Percentiles rank a stretch among this genome's conserved stretches.
Evolutionary conservation across 768 basidiomycete species (phyloP).

Genomic region (Phanerodontia chrysosporium): DNA sequence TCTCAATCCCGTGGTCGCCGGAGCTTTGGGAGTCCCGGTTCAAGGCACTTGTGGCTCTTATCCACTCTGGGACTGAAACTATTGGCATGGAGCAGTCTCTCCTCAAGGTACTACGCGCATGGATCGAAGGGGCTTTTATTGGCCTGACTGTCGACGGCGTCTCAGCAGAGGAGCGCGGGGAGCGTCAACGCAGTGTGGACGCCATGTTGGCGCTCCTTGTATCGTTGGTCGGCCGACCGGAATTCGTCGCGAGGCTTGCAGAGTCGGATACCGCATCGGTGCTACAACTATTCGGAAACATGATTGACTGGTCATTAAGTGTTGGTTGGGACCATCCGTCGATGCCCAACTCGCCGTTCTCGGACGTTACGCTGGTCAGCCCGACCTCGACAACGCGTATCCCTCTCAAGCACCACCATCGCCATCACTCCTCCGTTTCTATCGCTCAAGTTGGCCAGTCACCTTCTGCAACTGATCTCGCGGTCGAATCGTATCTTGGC

Average conservation of each 20-base stretch:
- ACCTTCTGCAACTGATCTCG: constrained; percentile 57
- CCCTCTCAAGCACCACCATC: constrained; percentile 43
- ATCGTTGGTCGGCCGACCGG: constrained; percentile 42
- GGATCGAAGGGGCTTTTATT: constrained; percentile 66
- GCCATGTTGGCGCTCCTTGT: constrained; percentile 56
- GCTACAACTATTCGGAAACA: constrained; percentile 52
- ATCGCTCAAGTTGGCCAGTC: constrained; percentile 31
- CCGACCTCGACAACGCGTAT: constrained; percentile 23
- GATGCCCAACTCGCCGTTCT: constrained; percentile 17
- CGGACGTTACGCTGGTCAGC: constrained; percentile 26
- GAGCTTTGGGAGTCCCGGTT: constrained; percentile 72
- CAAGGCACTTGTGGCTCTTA: constrained; percentile 63
- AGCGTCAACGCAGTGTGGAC: constrained; percentile 63
- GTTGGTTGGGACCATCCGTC: constrained; percentile 15
- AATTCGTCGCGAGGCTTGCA: constrained; percentile 56
- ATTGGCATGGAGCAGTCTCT: constrained; percentile 60
- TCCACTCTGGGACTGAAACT: constrained; percentile 54
- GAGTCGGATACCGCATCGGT: constrained; percentile 55
- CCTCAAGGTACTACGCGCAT: constrained; percentile 52
- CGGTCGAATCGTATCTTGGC: constrained; percentile 56
- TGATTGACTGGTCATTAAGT: constrained; percentile 52
- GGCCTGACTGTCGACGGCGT: constrained; percentile 29
- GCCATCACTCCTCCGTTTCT: constrained; percentile 61
- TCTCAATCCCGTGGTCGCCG: constrained; percentile 46
- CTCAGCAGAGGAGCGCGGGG: constrained; percentile 36